Conservation (phyloP, 1,284 basidiomycete species). For the Puccinia coronata region DNA sequence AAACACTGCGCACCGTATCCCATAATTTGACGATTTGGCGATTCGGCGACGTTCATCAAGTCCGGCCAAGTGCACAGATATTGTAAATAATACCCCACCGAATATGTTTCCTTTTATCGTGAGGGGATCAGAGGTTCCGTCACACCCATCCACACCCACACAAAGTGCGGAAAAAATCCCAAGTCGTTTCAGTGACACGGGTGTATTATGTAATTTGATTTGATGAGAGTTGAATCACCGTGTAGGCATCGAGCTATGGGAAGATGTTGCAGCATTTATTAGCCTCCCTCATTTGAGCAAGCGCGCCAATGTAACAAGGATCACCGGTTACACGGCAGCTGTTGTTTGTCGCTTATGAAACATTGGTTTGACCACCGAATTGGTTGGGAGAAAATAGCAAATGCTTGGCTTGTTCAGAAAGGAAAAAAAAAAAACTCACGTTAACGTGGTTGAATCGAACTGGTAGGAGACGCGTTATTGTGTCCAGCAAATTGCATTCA, state of each 20-base stretch:
- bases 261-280: neutral
- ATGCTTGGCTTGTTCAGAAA: neutral
- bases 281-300: neutral
- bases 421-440: neutral
- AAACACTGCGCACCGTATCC: slow-evolving; percentile 32
- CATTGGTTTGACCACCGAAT: neutral
- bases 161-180: neutral
- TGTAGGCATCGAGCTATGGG: slow-evolving; percentile 39
- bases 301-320: neutral
- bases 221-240: slow-evolving; percentile 23
- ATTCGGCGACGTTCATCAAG: slow-evolving; percentile 40
- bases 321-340: neutral
- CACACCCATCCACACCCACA: neutral
- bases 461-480: neutral
- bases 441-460: slow-evolving; percentile 48
- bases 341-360: neutral
- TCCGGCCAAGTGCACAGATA: slow-evolving; percentile 42
- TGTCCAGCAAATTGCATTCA: neutral
- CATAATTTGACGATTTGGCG: slow-evolving; percentile 41
- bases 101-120: slow-evolving; percentile 46
- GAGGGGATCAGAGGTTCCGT: neutral
- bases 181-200: neutral
- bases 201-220: neutral
- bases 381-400: neutral
- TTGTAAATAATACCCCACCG: slow-evolving; percentile 39